These are phyloP conservation scores for Asterella californica DNA, from an alignment of 225 moss, liverwort and hornwort species.

Conservation along the genomic window DNA sequence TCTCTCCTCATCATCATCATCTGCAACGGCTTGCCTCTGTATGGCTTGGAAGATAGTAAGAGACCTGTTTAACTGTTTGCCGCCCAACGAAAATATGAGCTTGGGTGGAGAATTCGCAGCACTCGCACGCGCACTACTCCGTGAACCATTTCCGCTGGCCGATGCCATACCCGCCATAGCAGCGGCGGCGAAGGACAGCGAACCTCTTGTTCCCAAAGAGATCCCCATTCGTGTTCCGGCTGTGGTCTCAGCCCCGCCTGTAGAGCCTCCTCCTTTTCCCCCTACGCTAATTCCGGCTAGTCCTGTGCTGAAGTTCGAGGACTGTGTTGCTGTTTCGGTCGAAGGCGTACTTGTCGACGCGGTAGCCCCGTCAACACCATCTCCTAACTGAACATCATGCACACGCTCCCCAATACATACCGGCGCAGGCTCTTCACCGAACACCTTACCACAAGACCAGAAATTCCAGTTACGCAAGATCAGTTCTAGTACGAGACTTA, in stretches of 20 bases:
- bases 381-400: constrained; percentile 93
- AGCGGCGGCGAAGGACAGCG: constrained; percentile 87
- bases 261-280: constrained; percentile 51
- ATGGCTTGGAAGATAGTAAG: constrained; percentile 95
- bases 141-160: constrained; percentile 65
- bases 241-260: constrained; percentile 50
- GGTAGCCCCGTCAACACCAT: constrained; percentile 59
- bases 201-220: constrained; percentile 56
- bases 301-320: constrained; percentile 45
- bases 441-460: constrained; percentile 53
- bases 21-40: constrained; percentile 71
- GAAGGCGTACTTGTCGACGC: constrained; percentile 70
- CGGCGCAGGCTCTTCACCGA: constrained; percentile 81
- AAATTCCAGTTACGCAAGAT: neutral
- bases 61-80: constrained; percentile 65
- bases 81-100: constrained; percentile 72
- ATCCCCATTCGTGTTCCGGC: constrained; percentile 56
- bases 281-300: constrained; percentile 53
- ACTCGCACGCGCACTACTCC: constrained; percentile 43
- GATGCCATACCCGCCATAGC: constrained; percentile 64
- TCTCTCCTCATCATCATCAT: constrained; percentile 91
- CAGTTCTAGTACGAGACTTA: neutral
- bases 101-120: constrained; percentile 68
- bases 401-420: constrained; percentile 86
- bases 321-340: constrained; percentile 51